A percentile compares a stretch with the other conserved stretches of the same genome.
These are phyloP conservation scores for Beta lomatogona DNA, from an alignment of 179 eudicot genomes.

Conservation along the genomic window DNA sequence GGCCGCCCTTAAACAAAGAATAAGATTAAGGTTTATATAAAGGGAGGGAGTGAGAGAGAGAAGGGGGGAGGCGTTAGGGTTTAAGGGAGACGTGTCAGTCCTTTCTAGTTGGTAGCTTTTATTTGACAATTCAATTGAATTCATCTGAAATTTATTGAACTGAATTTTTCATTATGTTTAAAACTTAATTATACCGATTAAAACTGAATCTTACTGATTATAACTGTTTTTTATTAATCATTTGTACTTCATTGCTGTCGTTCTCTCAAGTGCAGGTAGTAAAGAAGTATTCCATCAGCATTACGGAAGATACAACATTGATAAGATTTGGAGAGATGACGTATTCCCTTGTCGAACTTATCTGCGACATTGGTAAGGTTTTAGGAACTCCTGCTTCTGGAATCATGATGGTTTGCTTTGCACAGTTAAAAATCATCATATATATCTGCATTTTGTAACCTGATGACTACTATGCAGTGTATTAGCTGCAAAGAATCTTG, in stretches of 20 bases:
- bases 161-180: no score
- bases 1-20: no score
- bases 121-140: no score
- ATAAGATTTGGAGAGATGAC: conserved; percentile 88
- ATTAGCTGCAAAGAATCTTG: conserved; percentile 84
- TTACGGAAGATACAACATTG: conserved; percentile 67
- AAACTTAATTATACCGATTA: no score
- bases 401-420: neutral
- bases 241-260: neutral
- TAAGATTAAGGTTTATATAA: no score
- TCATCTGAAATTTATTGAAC: no score
- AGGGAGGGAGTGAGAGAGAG: no score
- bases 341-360: conserved; percentile 85
- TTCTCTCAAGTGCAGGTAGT: conserved; percentile 53
- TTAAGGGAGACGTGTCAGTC: no score
- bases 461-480: conserved; percentile 51
- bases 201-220: neutral
- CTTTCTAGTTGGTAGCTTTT: no score
- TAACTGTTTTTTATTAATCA: neutral
- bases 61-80: no score
- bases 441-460: no score
- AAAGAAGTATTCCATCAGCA: conserved; percentile 64
- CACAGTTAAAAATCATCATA: neutral
- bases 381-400: neutral
- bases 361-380: conserved; percentile 82